Evolutionary conservation across 2,329 filamentous ascomycete genomes (phyloP), one percentile per base, ranked within the genome.

Genomic region (Aspergillus carbonarius): DNA sequence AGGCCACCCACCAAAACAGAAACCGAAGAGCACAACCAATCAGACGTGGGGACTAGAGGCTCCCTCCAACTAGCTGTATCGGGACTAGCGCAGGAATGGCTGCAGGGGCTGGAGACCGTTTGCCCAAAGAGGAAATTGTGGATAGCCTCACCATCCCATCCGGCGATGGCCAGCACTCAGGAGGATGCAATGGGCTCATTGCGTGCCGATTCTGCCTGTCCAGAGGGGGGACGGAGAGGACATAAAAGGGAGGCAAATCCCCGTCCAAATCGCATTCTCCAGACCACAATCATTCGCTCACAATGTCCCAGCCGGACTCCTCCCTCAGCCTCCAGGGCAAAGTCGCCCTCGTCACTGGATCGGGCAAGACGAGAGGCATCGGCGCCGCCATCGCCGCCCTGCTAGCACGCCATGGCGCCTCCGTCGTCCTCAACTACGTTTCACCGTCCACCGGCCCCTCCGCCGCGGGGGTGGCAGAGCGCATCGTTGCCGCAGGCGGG

Each of bases 361-460:
- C 71, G 81, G 50, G 50, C 25, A 53, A 42, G 10, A 84, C 68
- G 1, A 85, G 86, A 72, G 87, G 86, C 65, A 88, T 89, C 63
- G 87, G 87, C 60, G 82, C 83, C 54, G 84, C 84, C 66, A 88
- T 89, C 80, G 87, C 86, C 54, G 79, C 84, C 55, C 85, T 88
- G 75, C 83, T 89, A 57, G 87, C 83, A 60, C 80, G 82, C 61
- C 84, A 85, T 59, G 87, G 87, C 54, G 87, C 86, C 67, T 86
- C 86, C 74, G 84, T 88, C 54, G 82, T 85, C 60, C 83, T 88
- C 72, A 88, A 87, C 82, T 88, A 88, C 76, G 84, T 62, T 9
- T 62, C 60, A 5, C 42, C 56, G 15, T 17, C 42, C 9, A 65
- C 58, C 20, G 37, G 18, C 1, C 4, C 57, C 4, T 48, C 47